Evolutionary conservation across 352 stramenopile species (phyloP), one percentile per base, ranked within the genome.

Genomic region (Globisporangium okanoganense): DNA sequence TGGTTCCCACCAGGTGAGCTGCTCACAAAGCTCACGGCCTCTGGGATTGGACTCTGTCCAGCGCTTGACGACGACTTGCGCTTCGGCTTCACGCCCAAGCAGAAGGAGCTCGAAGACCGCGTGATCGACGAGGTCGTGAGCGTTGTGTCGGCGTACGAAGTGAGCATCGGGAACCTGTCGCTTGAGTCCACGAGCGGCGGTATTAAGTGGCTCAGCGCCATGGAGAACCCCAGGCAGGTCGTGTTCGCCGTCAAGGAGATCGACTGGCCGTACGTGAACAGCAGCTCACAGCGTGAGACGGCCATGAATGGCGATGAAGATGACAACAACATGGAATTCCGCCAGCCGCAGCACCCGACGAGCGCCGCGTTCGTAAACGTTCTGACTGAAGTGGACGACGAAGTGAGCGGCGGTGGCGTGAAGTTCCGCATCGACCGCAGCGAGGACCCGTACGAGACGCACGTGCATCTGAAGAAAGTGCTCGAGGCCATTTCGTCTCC

Each of bases 171-270:
- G 25, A 72, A 84, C 48, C 58, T 79, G 4, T 61, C 70, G 16
- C 58, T 67, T 10, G 68, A 73, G 18, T 64, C 67, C 0, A 47
- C 63, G n/a, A 67, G 35, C 5, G 64, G 60, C 20, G 65, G 41
- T 4, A 66, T 61, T 53, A 72, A 66, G 45, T 71, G 70, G 68
- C 61, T 65, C 22, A 64, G 64, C 38, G 69, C 67, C 3, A 62
- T 79, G 20, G 73, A 75, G 2, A 85, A 73, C 45, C 72, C 65
- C 10, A 82, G 72, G 54, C 78, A 87, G 36, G 76, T 91, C 48
- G 75, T 90, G n/a, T 90, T 94, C 55, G 69, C 68, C 4, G 78
- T 94, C 35, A 79, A 78, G 52, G 84, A 92, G 56, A 87, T 94
- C 57, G 69, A 84, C 29, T 94, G 82, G 79, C 84, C 82, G n/a